Base-by-base conservation (phyloP, 2,329 filamentous ascomycete genomes). In the Raffaelea deltoideospora region DNA sequence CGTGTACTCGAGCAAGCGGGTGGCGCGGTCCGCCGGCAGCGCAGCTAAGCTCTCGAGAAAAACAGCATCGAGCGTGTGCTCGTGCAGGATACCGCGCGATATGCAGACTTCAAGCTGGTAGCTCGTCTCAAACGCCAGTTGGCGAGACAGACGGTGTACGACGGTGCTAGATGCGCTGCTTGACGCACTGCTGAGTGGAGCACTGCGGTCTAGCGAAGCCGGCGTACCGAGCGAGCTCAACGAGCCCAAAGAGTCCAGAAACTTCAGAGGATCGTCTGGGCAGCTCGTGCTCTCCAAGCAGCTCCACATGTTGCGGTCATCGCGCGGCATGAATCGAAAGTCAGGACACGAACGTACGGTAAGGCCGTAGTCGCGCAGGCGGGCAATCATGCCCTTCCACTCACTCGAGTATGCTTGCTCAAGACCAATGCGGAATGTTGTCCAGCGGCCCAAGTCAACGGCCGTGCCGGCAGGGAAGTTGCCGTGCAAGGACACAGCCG, bases 31-130 rank as follows among this genome's bases (percentile, higher is more conserved):
- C 1, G 53, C 42, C 33, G 57, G 48, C 17, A 80, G 58, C 0
- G 58, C 48, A 3, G 59, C 53, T 4, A 96, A 64, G 30, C 59
- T 66, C 21, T 64, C 52, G 3, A 93, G 57, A 45, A 96, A 96
- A 3, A 72, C 65, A 2, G 56, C 52, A 1, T 63, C 67, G 31
- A 96, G 68, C 33, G 70, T 80, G 50, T 84, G 72, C 53, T 95
- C 88, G 37, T 78, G 79, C 11, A 98, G 59, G 19, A 75, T 64
- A 1, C 77, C 76, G 21, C 79, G 72, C 0, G 87, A 93, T n/a
- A 96, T 67, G 51, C 88, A 96, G 0, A 85, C 87, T 53, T 98
- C 88, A 0, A 98, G 69, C 52, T 94, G 86, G 50, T 96, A 98
- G 14, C 84, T 72, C 2, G 94, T 72, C 1, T 74, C 59, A 42